Evolutionary conservation across 768 basidiomycete genomes (phyloP), one percentile per base, ranked within the genome.

Genomic region (Mycena indigotica): DNA sequence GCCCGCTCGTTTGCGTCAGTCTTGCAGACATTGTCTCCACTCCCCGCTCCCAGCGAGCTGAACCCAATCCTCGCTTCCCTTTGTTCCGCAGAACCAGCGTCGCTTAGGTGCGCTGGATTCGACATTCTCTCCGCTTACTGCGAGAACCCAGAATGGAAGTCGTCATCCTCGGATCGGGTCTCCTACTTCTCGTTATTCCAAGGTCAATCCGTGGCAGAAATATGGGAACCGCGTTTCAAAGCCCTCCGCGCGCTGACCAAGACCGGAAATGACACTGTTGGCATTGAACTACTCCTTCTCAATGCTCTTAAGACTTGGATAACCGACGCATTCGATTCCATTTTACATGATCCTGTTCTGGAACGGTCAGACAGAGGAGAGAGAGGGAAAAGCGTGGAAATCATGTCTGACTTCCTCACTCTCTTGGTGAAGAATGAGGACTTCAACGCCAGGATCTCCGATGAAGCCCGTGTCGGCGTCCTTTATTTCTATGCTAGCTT

Each of bases 121-220:
- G 90, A 92, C 56, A 83, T 91, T 58, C 75, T 91, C 51, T 76
- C 86, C 15, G 80, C 86, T 2, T 92, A 86, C 67, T 85, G 83
- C 74, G 83, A 88, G 65, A 84, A 85, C 66, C 74, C 70, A 21
- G 83, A 85, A 52, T 48, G 46, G 73, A 78, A 1, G 65, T 75
- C 21, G 64, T 67, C 21, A 71, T 84, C 21, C 2, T 75, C 83
- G 1, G 89, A 91, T 56, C 77, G 84, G 25, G 70, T 88, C 10
- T 75, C 84, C 0, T 86, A 85, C 57, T 84, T 91, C 52, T 81
- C 85, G 16, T 73, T 91, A 28, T 85, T 92, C 67, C 72, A 84
- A 2, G 77, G 71, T 16, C 66, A 71, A 4, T 66, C 73, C 3
- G 72, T 69, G 1, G 61, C 72, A n/a, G 90, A 91, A 24, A 72